These are phyloP conservation scores for Colletotrichum endophyticum DNA, from an alignment of 2,329 filamentous ascomycete genomes.

Conservation along the genomic window DNA sequence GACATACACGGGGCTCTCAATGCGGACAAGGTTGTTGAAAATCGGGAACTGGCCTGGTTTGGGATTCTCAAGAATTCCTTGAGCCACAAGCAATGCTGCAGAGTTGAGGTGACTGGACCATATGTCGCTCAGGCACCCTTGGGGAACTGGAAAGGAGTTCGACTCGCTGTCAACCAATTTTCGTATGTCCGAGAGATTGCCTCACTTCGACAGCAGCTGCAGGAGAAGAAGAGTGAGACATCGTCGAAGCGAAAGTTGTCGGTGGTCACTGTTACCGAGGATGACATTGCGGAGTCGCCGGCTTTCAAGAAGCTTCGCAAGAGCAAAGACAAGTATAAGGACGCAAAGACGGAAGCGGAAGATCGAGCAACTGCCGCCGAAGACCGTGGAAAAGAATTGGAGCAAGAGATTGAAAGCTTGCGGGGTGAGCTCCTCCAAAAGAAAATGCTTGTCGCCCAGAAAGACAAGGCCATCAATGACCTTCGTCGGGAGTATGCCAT, in stretches of 20 bases:
- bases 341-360: not conserved
- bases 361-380: not conserved
- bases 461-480: not conserved
- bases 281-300: not conserved
- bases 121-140: not conserved
- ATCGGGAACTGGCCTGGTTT: not conserved
- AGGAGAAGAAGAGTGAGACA: not conserved
- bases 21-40: not conserved
- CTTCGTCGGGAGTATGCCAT: not conserved
- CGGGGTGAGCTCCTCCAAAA: not conserved
- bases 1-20: not conserved
- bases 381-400: not conserved
- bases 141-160: not conserved
- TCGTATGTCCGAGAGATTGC: not conserved
- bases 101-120: not conserved
- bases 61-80: not conserved
- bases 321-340: not conserved
- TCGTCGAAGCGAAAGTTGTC: not conserved
- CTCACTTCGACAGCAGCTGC: not conserved
- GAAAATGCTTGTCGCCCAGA: not conserved
- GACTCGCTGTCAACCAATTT: not conserved
- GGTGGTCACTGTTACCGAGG: not conserved
- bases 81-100: not conserved
- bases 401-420: not conserved
- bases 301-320: not conserved